phyloP scores from a whole-genome alignment of 371 early-diverging fungal genomes.

The Mucor indicus region DNA sequence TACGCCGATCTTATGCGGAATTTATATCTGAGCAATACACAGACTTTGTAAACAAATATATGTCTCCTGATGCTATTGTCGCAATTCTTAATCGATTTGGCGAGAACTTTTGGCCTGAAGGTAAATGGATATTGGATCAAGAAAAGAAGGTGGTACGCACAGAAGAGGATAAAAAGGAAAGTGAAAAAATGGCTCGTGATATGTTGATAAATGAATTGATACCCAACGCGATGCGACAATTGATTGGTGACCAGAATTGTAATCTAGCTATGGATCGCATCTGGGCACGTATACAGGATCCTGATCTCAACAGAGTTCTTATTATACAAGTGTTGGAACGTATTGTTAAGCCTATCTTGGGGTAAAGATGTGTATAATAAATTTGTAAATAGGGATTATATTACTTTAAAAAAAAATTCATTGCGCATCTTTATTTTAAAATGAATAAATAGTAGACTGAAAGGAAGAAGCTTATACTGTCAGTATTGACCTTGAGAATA shows the following conservation, averaged over 20 bases:
- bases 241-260: constrained; percentile 49
- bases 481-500: no score
- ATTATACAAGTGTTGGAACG: constrained; percentile 44
- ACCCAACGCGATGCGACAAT: constrained; percentile 37
- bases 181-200: constrained; percentile 21
- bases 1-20: constrained; percentile 40
- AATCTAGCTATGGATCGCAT: constrained; percentile 47
- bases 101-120: constrained; percentile 39
- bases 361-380: constrained; percentile 21
- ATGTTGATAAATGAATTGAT: constrained; percentile 34
- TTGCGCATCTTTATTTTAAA: no score
- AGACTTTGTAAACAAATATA: constrained; percentile 29
- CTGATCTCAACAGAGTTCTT: constrained; percentile 36
- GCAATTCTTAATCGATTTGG: constrained; percentile 14
- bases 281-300: constrained; percentile 40
- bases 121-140: constrained; percentile 16
- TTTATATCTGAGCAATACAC: constrained; percentile 35
- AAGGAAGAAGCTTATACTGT: no score
- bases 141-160: constrained; percentile 14
- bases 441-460: no score
- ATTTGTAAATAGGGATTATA: no score
- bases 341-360: constrained; percentile 38
- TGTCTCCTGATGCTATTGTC: constrained; percentile 32
- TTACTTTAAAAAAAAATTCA: no score
- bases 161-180: constrained; percentile 31